Base-by-base conservation (phyloP, 148 eudicot species). In the Rhododendron kiyosumense region DNA sequence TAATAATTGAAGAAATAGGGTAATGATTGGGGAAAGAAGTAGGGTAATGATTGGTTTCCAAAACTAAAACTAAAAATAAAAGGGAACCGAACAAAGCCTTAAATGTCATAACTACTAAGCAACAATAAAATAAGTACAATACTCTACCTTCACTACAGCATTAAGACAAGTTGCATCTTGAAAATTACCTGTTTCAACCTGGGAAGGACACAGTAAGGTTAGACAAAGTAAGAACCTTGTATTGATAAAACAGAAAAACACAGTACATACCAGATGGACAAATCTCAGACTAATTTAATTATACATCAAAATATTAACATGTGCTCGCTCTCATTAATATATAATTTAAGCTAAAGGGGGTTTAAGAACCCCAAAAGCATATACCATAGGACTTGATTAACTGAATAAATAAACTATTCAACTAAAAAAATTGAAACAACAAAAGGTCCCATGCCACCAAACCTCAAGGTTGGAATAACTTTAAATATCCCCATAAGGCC, bases 141-240 rank as follows among this genome's bases (percentile, higher is more conserved):
- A 38, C 13, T 69, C 81, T 92, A 96, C 99, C 99, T 96, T 96
- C 82, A 95, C 99, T 41, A 96, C 99, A 86, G 99, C 99, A 90
- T 92, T 94, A 78, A 96, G 90, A 90, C 91, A 94, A 79, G 93
- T 81, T 82, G 95, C 90, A 86, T 92, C 94, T 84, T 93, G 96
- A 91, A 94, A 88, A 88, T 88, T 92, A 83, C 93, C 92, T 45
- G 90, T 87, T 84, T 95, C 99, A 83, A 89, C 97, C 99, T 96
- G 94, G 67, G 78, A 92, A 83, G 85, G 51, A 83, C 85, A 52
- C 67, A 45, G 14, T 59, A 52, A 41, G 41, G 65, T 34, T 67
- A 43, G 32, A 84, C 34, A 26, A 17, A 61, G 73, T 57, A 54
- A 52, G 13, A 81, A 57, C 26, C 14, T 34, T 54, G 8, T 81